phyloP scores from a whole-genome alignment of 2,329 filamentous ascomycete species.

The Alternaria consortialis region DNA sequence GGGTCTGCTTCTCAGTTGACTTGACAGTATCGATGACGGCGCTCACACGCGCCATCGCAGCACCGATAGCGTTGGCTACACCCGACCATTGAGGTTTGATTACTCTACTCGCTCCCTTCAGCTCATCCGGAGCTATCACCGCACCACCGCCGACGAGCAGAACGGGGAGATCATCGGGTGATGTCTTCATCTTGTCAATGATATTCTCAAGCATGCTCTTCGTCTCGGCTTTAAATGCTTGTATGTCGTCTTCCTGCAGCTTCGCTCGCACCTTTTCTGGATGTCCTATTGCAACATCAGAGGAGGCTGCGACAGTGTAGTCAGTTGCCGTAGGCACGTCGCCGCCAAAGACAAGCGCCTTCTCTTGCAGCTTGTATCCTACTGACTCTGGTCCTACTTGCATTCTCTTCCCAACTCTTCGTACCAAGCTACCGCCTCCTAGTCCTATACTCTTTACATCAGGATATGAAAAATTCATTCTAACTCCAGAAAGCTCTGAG shows the following conservation, averaged over 20 bases:
- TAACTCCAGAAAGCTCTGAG: conserved; percentile 68
- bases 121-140: conserved; percentile 64
- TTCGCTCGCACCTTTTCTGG: conserved; percentile 47
- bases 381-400: conserved; percentile 70
- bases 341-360: conserved; percentile 67
- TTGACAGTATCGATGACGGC: conserved; percentile 54
- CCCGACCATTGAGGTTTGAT: conserved; percentile 66
- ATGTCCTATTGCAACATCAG: conserved; percentile 56
- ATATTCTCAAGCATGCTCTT: conserved; percentile 64
- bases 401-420: conserved; percentile 50
- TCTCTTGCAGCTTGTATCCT: conserved; percentile 64
- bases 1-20: conserved; percentile 47
- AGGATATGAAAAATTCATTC: conserved; percentile 65
- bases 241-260: conserved; percentile 48
- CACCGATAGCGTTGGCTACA: conserved; percentile 72
- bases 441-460: conserved; percentile 68
- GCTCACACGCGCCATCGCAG: conserved; percentile 68
- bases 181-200: conserved; percentile 71
- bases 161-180: conserved; percentile 66
- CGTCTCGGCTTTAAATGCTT: conserved; percentile 53
- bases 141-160: conserved; percentile 71
- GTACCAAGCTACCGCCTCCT: conserved; percentile 66
- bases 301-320: conserved; percentile 53
- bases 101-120: conserved; percentile 65
- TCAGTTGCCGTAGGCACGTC: conserved; percentile 68